phyloP scores from a whole-genome alignment of 306 rosid species.

The Cyamopsis tetragonoloba region DNA sequence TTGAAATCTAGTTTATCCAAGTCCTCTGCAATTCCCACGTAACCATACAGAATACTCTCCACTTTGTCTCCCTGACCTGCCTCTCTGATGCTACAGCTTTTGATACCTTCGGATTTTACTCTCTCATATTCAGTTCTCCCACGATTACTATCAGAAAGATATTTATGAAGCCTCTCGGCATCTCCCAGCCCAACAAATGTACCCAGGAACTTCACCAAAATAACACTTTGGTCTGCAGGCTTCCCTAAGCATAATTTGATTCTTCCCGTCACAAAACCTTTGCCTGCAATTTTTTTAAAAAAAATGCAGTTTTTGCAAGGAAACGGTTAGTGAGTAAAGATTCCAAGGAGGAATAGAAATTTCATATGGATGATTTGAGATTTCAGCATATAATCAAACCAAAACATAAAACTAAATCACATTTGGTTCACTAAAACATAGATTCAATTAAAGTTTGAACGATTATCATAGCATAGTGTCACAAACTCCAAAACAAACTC shows the following conservation, averaged over 20 bases:
- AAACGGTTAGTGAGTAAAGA: constrained; percentile 8
- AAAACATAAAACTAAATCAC: background rate
- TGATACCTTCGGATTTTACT: constrained; percentile 31
- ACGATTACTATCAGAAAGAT: constrained; percentile 36
- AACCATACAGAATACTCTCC: constrained; percentile 71
- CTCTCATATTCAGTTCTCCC: constrained; percentile 39
- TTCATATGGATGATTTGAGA: background rate
- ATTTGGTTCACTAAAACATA: constrained; percentile 9
- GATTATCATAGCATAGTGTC: background rate
- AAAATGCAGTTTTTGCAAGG: constrained; percentile 18
- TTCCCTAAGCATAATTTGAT: constrained; percentile 57
- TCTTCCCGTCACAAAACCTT: constrained; percentile 79
- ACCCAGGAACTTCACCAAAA: constrained; percentile 52
- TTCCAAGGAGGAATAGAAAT: background rate
- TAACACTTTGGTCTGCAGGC: constrained; percentile 52
- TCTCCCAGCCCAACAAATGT: constrained; percentile 53
- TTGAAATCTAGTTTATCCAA: constrained; percentile 67
- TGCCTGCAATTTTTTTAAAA: constrained; percentile 51
- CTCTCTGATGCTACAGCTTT: constrained; percentile 19
- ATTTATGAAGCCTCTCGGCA: constrained; percentile 48
- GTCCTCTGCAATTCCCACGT: constrained; percentile 80
- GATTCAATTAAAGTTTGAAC: constrained; percentile 1
- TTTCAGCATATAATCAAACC: background rate
- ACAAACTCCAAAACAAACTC: constrained; percentile 26
- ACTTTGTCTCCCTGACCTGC: constrained; percentile 27